phyloP scores from a whole-genome alignment of 768 basidiomycete species.

The Termitomyces eurrhizus region DNA sequence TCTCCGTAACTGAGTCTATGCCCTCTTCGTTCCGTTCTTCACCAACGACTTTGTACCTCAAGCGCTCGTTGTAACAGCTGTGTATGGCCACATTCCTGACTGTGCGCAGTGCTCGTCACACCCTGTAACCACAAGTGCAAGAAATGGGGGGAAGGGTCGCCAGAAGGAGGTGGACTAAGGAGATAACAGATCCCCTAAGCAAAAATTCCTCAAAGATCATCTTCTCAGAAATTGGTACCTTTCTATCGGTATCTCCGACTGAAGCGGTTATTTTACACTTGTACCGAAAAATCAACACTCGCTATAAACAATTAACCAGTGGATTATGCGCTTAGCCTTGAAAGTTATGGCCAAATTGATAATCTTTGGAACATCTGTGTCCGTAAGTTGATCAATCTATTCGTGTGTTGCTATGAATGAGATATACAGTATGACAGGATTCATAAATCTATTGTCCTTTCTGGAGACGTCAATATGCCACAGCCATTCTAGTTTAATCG shows the following conservation, averaged over 20 bases:
- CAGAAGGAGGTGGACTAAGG: too few species aligned
- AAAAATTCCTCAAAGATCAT: not conserved
- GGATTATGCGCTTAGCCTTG: not conserved
- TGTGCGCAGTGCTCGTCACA: too few species aligned
- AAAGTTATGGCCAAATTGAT: not conserved
- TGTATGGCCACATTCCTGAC: too few species aligned
- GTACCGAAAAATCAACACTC: not conserved
- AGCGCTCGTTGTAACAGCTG: too few species aligned
- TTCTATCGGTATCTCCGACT: not conserved
- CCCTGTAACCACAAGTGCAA: too few species aligned
- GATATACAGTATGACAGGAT: not conserved
- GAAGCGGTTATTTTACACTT: not conserved
- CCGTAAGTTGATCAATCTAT: not conserved
- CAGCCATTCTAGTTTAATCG: not conserved
- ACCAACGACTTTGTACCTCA: too few species aligned
- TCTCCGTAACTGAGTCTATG: too few species aligned
- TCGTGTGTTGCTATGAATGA: not conserved
- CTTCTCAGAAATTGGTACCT: not conserved
- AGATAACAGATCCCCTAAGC: too few species aligned
- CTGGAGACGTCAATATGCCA: not conserved
- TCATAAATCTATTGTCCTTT: not conserved
- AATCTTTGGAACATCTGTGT: not conserved
- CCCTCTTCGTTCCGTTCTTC: too few species aligned
- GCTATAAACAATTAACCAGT: not conserved
- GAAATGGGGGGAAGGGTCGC: too few species aligned